These are phyloP conservation scores for Boletus reticuloceps DNA, from an alignment of 768 basidiomycete species.

Conservation along the genomic window DNA sequence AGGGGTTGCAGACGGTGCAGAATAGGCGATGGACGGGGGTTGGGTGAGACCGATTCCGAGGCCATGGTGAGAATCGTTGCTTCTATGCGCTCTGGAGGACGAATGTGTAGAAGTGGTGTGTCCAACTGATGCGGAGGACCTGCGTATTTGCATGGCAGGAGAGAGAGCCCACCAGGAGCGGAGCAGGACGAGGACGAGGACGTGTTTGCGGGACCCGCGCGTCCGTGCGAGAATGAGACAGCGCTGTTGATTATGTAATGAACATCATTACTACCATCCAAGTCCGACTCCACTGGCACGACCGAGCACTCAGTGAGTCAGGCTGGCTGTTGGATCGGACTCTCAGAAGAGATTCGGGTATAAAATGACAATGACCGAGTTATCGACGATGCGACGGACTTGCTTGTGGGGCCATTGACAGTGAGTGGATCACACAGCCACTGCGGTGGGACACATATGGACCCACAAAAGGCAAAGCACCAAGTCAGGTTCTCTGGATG, in stretches of 20 bases:
- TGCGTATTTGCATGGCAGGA: constrained; percentile 48
- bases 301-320: no score
- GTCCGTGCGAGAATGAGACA: constrained; percentile 21
- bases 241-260: constrained; percentile 2
- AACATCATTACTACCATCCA: no score
- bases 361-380: neutral
- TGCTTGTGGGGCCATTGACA: no score
- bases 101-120: constrained; percentile 32
- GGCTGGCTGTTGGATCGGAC: no score
- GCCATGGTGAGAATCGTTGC: constrained; percentile 58
- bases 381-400: neutral
- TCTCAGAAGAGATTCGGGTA: no score
- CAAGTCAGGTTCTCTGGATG: neutral
- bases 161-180: constrained; percentile 15
- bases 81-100: constrained; percentile 54
- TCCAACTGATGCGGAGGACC: constrained; percentile 60
- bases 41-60: constrained; percentile 32
- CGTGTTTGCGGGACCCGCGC: constrained; percentile 7
- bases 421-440: constrained; percentile 35
- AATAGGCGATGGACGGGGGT: constrained; percentile 37
- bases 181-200: neutral
- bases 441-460: constrained; percentile 38
- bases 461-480: constrained; percentile 35
- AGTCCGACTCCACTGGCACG: no score
- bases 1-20: constrained; percentile 45